Evolutionary conservation across 768 basidiomycete genomes (phyloP), one percentile per base, ranked within the genome.

Genomic region (Stropharia rugosoannulata): DNA sequence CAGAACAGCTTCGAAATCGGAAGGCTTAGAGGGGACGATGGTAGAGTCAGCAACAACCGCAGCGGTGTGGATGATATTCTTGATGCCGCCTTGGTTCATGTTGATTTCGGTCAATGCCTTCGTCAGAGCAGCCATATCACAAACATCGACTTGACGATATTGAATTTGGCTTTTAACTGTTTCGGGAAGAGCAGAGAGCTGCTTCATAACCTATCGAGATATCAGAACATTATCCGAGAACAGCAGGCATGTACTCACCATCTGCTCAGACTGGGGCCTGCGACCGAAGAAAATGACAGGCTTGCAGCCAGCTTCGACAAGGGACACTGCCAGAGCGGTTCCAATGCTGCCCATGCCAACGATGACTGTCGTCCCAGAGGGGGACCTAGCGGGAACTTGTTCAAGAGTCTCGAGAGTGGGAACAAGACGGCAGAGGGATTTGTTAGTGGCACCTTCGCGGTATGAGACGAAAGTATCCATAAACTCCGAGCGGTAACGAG

Each of bases 261-360:
- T 59, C 38, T 47, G 52, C 19, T 68, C 54, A 10, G 56, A 56
- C 27, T 60, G 56, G 1, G 63, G 35, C 38, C 66, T 62, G 35
- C 66, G 61, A 19, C 69, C 68, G 36, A 69, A 51, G 59, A 68
- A 68, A 16, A 69, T 62, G 15, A 73, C 64, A 0, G 51, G 49
- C 2, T 54, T 55, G 40, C 56, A 58, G 4, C 70, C 70, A 39
- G 62, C 60, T 11, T 60, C 55, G n/a, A 68, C 43, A 45, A 73
- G 55, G 12, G 63, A 55, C 5, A 50, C 37, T n/a, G 64, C 68
- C n/a, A 73, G 36, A 11, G 63, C 63, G 39, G 55, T 53, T 9
- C 69, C 68, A 22, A 71, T 70, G 43, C 64, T 67, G n/a, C 67
- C 68, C 63, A 73, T 66, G 15, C 71, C 71, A n/a, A 69, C 64